Conservation (phyloP, 345 rosid species). For the Ceriops decandra region DNA sequence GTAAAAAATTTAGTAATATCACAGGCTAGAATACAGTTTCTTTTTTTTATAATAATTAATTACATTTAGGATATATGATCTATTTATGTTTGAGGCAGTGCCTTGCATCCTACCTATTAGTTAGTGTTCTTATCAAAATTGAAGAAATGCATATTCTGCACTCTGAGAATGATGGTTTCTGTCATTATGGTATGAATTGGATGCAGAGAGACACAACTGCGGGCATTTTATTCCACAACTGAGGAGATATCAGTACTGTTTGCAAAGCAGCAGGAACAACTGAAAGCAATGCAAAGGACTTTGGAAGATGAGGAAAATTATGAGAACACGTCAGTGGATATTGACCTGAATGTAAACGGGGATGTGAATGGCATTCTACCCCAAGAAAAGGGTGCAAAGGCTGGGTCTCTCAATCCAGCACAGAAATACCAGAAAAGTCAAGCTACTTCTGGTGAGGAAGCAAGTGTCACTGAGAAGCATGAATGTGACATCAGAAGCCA, state of each 20-base stretch:
- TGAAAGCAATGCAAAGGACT: slow-evolving; percentile 89
- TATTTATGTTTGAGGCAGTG: too few species aligned
- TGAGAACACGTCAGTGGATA: slow-evolving; percentile 66
- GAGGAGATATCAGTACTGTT: slow-evolving; percentile 76
- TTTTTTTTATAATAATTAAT: too few species aligned
- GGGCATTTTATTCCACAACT: slow-evolving; percentile 93
- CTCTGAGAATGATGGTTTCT: not conserved
- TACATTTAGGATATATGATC: too few species aligned
- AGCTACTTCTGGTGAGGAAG: slow-evolving; percentile 55
- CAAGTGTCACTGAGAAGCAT: slow-evolving; percentile 80
- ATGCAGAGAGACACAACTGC: slow-evolving; percentile 87
- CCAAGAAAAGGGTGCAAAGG: slow-evolving; percentile 41
- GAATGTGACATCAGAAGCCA: slow-evolving; percentile 73
- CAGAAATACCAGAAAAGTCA: slow-evolving; percentile 39
- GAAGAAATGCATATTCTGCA: not conserved
- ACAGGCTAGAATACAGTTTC: too few species aligned
- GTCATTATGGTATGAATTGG: slow-evolving; percentile 10
- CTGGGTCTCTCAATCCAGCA: slow-evolving; percentile 50
- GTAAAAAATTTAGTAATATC: too few species aligned
- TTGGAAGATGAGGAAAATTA: slow-evolving; percentile 89
- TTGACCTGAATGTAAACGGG: slow-evolving; percentile 47
- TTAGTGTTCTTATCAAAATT: too few species aligned
- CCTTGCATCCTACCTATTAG: too few species aligned
- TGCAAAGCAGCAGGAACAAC: slow-evolving; percentile 92
- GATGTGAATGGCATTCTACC: slow-evolving; percentile 19